Evolutionary conservation across 352 stramenopile genomes (phyloP).

Genomic region (Hyaloperonospora brassicae): DNA sequence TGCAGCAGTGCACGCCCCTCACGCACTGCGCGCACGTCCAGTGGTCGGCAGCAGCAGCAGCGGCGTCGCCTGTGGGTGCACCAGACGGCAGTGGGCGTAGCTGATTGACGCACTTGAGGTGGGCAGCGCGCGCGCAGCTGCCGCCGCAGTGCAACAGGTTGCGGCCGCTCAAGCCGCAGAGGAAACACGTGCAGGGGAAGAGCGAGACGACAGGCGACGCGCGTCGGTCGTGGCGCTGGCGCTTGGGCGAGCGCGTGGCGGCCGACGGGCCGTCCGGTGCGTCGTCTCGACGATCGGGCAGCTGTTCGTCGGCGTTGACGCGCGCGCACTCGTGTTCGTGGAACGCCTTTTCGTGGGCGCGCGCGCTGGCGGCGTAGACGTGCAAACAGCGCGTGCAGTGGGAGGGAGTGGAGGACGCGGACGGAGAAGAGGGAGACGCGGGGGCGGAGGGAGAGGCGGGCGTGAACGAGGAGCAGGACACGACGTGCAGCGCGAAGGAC

Average conservation of each 20-base stretch:
- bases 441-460: constrained; percentile 1
- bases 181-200: constrained; percentile 47
- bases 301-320: constrained; percentile 29
- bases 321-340: constrained; percentile 74
- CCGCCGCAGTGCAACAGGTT: constrained; percentile 50
- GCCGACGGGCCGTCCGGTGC: neutral
- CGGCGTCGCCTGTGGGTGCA: constrained; percentile 17
- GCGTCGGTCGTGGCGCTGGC: constrained; percentile 17
- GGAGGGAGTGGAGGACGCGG: constrained; percentile 6
- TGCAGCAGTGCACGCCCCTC: constrained; percentile 47
- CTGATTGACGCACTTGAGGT: constrained; percentile 53
- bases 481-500: constrained; percentile 50
- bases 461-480: constrained; percentile 24
- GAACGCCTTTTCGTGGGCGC: constrained; percentile 56
- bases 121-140: constrained; percentile 49
- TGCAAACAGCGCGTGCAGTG: constrained; percentile 55
- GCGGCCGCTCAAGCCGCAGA: constrained; percentile 45
- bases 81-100: constrained; percentile 20
- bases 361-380: constrained; percentile 43
- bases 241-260: constrained; percentile 14
- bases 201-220: constrained; percentile 26
- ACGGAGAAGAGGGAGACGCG: constrained; percentile 7
- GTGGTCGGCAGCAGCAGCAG: constrained; percentile 25
- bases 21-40: constrained; percentile 69
- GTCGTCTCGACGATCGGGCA: constrained; percentile 4